Evolutionary conservation across 169 alveolate species (phyloP).

Genomic region (Cryptosporidium bovis): DNA sequence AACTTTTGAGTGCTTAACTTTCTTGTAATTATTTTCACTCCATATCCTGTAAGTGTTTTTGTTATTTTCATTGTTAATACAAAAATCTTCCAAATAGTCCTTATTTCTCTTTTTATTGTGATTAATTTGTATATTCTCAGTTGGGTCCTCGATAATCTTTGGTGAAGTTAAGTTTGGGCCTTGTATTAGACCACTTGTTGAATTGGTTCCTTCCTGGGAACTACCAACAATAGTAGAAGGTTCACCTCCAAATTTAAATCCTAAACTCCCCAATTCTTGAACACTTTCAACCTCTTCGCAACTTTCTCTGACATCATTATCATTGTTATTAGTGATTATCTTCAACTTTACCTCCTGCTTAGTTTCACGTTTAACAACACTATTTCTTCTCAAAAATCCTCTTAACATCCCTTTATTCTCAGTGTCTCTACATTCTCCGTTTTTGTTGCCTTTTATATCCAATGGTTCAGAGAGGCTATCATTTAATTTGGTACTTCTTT

Average conservation of each 20-base stretch:
- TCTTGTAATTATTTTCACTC: slow-evolving; percentile 4
- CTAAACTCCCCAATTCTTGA: slow-evolving; percentile 13
- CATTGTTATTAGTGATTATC: too few relatives aligned
- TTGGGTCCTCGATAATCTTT: background rate
- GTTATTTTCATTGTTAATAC: background rate
- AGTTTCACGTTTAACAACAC: background rate
- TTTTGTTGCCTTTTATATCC: background rate
- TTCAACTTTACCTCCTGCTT: background rate
- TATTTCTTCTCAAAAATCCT: slow-evolving; percentile 39
- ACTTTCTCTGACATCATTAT: slow-evolving; percentile 1
- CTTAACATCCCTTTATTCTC: background rate
- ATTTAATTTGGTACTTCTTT: slow-evolving; percentile 29
- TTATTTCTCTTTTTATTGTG: slow-evolving; percentile 47
- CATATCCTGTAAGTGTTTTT: background rate
- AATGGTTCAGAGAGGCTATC: background rate
- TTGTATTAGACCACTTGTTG: slow-evolving; percentile 21
- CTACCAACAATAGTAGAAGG: background rate
- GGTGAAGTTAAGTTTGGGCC: slow-evolving; percentile 36
- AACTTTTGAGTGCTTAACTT: slow-evolving; percentile 26
- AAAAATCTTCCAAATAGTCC: slow-evolving; percentile 4
- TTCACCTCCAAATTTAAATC: slow-evolving; percentile 44
- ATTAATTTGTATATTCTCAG: background rate
- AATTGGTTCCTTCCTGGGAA: background rate
- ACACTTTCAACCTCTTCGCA: slow-evolving; percentile 11
- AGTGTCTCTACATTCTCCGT: background rate